Base-by-base conservation (phyloP, 805 yeast genomes). In the Metschnikowia borealis region DNA sequence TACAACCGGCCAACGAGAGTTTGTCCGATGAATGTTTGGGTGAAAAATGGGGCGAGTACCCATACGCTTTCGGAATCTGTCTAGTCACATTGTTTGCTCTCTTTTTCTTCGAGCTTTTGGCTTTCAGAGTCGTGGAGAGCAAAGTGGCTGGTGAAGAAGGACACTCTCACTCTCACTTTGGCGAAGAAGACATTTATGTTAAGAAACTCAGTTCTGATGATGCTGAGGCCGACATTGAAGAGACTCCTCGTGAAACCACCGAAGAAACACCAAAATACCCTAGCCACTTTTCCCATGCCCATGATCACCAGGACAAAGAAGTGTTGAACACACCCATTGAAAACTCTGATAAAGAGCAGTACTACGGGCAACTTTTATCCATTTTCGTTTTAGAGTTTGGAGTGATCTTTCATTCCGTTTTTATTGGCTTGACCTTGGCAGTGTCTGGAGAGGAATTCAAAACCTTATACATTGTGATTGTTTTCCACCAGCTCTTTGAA, bases 401-500 rank as follows among this genome's bases (percentile, higher is more conserved):
- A 61, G 77, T 89, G 40, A 67, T 89, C 32, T 86, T 88, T 74
- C 96, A 89, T 67, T 89, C 96, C 3, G 80, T 89, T 2, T 87
- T 89, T 60, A 78, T 89, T 50, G 96, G 96, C 23, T 72, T 89
- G 46, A 77, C 94, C 0, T 72, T 88, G 42, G 87, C 94, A 1
- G 86, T 86, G 15, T 74, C 94, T 4, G 94, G 91, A 44, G 85
- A 81, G 2, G 92, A 85, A 63, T 88, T 87, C 62, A 78, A 73
- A 51, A 78, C 87, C 5, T 70, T 88, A 45, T 87, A 85, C 65
- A 77, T 85, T 54, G 96, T 85, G n/a, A 54, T 73, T 40, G 79
- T 83, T 4, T 82, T 81, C 74, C 90, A 89, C 64, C 96, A 88
- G 67, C 74, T 83, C 73, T 88, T 88, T 62, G 96, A 88, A 69